Evolutionary conservation across 1,284 basidiomycete genomes (phyloP), one percentile per base, ranked within the genome.

Genomic region (Rhodotorula sp.): DNA sequence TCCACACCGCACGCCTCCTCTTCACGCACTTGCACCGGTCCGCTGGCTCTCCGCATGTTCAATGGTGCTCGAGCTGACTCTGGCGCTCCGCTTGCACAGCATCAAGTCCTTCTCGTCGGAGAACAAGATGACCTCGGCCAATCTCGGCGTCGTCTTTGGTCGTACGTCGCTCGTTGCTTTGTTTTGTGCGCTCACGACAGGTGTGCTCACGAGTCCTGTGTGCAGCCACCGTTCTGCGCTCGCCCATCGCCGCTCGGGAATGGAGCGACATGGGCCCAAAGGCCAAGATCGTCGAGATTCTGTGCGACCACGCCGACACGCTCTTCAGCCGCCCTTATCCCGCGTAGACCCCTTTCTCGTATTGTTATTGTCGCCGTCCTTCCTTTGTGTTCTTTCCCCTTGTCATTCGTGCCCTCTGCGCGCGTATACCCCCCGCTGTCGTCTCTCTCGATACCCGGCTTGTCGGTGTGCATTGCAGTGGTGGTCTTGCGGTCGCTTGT

Each of bases 121-220:
- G 70, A 99, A 99, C 81, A 85, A 94, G 65, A 99, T 99, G 97
- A 93, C 89, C 62, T 90, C 93, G 7, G 87, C 93, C 74, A 99
- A 99, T 79, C 84, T 99, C 27, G 97, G 97, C n/a, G 93, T 98
- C n/a, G 94, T 99, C 55, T 98, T 99, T 84, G 97, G 97, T 77
- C 96, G 94, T 97, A 82, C 84, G 93, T 89, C 9, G 17, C 56
- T 14, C 58, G 54, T 19, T 61, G 44, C 41, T 61, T 66, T 57
- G 44, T 45, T 52, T 48, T 13, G 17, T 14, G 49, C 48, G 17
- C n/a, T 16, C 25, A n/a, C 49, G 64, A 23, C 10, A 16, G 21
- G 10, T 25, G 27, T 19, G 45, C 62, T 54, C 60, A 54, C 68
- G 55, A 72, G 44, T 27, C 76, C 49, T 73, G 3, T 14, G 12